Conservation (phyloP, 75 land plant species). For the Sequoia sempervirens region DNA sequence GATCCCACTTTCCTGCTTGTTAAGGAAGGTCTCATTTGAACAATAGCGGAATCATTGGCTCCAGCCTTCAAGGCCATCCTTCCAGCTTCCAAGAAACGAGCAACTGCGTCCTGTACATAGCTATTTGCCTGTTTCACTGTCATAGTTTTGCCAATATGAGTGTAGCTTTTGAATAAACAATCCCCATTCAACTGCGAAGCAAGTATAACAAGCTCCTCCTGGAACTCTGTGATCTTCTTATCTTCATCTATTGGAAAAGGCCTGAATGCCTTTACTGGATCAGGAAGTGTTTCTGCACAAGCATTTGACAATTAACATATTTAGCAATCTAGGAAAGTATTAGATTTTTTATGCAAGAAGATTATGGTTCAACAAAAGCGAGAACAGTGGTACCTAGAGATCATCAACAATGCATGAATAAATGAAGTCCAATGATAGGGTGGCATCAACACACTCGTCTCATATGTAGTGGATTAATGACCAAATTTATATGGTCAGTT, state of each 20-base stretch:
- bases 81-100: constrained; percentile 79
- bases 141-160: constrained; percentile 55
- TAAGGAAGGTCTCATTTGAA: constrained; percentile 68
- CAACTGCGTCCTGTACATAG: constrained; percentile 72
- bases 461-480: neutral
- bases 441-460: neutral
- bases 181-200: constrained; percentile 85
- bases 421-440: neutral
- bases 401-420: neutral
- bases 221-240: constrained; percentile 66
- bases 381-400: neutral
- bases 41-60: constrained; percentile 71
- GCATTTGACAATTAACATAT: neutral
- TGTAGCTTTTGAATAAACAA: constrained; percentile 40
- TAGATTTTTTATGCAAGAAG: neutral
- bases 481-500: neutral
- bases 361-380: neutral
- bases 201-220: constrained; percentile 79
- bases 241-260: constrained; percentile 66
- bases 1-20: constrained; percentile 35
- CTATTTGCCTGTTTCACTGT: constrained; percentile 68
- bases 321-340: neutral
- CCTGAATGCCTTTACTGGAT: constrained; percentile 50
- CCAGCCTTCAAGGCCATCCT: constrained; percentile 65
- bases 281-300: constrained; percentile 60